Conservation (phyloP, 805 yeast species). For the Wickerhamomyces rabaulensis region DNA sequence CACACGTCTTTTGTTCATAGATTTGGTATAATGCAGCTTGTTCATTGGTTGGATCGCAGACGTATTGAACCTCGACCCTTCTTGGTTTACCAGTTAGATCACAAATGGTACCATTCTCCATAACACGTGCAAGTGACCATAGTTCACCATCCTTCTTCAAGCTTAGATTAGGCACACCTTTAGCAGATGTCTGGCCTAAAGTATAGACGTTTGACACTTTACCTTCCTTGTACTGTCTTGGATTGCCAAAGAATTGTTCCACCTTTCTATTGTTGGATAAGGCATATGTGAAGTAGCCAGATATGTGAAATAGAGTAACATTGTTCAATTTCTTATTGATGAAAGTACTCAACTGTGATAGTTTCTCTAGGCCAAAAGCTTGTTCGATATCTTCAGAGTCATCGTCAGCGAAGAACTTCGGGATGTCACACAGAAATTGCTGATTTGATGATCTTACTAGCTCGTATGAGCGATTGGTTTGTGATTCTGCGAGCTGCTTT, state of each 20-base stretch:
- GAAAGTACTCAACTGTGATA: background rate
- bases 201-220: constrained; percentile 3
- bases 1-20: constrained; percentile 19
- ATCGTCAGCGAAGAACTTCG: background rate
- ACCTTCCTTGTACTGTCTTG: background rate
- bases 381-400: background rate
- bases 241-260: constrained; percentile 13
- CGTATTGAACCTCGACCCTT: constrained; percentile 17
- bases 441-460: background rate
- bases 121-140: background rate
- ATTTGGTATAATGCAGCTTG: constrained; percentile 6
- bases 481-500: background rate
- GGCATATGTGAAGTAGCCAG: constrained; percentile 16
- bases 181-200: constrained; percentile 1
- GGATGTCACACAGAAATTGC: constrained; percentile 12
- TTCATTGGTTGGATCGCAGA: constrained; percentile 14
- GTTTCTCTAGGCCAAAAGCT: background rate
- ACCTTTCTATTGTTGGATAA: constrained; percentile 6
- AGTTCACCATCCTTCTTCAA: background rate
- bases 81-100: constrained; percentile 22
- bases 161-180: constrained; percentile 3
- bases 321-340: background rate
- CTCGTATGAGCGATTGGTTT: background rate
- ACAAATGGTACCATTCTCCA: constrained; percentile 18
- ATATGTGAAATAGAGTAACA: background rate